Evolutionary conservation across 257 asterid species (phyloP), one percentile per base, ranked within the genome.

Genomic region (Buddleja alternifolia): DNA sequence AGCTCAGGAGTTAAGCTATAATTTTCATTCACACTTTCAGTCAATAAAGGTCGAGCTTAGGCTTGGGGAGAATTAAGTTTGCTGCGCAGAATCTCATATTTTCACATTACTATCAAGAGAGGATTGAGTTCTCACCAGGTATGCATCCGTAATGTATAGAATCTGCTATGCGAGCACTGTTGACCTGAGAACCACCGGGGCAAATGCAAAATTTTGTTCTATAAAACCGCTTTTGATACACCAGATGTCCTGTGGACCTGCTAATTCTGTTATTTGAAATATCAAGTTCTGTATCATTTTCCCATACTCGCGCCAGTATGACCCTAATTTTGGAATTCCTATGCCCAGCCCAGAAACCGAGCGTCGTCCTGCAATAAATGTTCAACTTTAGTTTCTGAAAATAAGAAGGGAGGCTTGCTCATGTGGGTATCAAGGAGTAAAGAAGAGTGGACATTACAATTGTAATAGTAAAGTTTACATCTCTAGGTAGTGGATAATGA

Each of bases 111-210:
- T n/a, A n/a, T n/a, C n/a, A n/a, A n/a, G n/a, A 6, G 46, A 64
- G 66, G 53, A 72, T 51, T 15, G 4, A 73, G 77, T 56, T n/a
- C 85, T 85, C 74, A 94, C 99, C 99, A 70, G 99, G 99, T 73
- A 89, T 60, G 77, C 99, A 94, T 74, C 97, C 99, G 34, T 94
- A 94, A 76, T 94, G 99, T 73, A 94, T 91, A 34, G 99, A 91
- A 81, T 94, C 99, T 70, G 99, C 77, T 75, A 94, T 83, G 60
- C 99, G 97, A 67, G 97, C 99, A 75, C 99, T 94, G 74, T 94
- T 94, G 80, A 94, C 99, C 83, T 94, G 99, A 73, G 99, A 94
- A 77, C 97, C 99, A 75, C 99, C 97, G 15, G 99, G 99, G 81
- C 99, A 94, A 70, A 94, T 86, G 82, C 99, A 94, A 85, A 89